Base-by-base conservation (phyloP, 768 basidiomycete genomes). In the Atractiella rhizophila region DNA sequence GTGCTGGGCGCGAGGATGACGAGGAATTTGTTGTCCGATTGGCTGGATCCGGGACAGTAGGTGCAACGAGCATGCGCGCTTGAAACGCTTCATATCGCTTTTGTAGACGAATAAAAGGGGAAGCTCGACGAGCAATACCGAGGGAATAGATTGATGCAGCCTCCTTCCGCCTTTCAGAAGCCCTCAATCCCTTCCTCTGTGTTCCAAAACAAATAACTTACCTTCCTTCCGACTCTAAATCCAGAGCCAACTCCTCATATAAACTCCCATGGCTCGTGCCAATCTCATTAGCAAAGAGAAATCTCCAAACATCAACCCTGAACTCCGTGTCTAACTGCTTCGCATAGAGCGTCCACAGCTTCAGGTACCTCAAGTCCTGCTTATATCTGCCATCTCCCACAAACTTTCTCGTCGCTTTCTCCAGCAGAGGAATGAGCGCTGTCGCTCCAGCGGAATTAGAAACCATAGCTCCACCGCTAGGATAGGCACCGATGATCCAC, bases 331-430 rank as follows among this genome's bases (percentile, higher is more conserved):
- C 75, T 40, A 81, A 69, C 52, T 76, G 68, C 40, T 70, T 70
- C 9, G 85, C 76, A 56, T 88, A 85, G 36, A 76, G 65, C 18
- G 74, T 68, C 91, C 91, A 98, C 16, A 94, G 58, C 56, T 82
- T 80, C 36, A 94, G 65, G 60, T 94, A 91, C 30, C 88, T 69
- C 37, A 82, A 60, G 63, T 96, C 86, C 38, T 71, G 72, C 35
- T 54, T 51, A 59, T 91, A 96, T 12, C 71, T 60, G n/a, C 68
- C 63, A 56, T 96, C 88, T 21, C 70, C 66, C 48, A 74, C 70
- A 59, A 94, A 91, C 41, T 70, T 69, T 24, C 70, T 61, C 2
- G 83, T 83, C 1, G 76, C 73, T 52, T 81, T 73, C 51, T 86
- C 79, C 15, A 98, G 64, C 5, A 94, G 60, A 33, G 80, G 76